Evolutionary conservation across 768 basidiomycete species (phyloP).

Genomic region (Termitomyces sp.): DNA sequence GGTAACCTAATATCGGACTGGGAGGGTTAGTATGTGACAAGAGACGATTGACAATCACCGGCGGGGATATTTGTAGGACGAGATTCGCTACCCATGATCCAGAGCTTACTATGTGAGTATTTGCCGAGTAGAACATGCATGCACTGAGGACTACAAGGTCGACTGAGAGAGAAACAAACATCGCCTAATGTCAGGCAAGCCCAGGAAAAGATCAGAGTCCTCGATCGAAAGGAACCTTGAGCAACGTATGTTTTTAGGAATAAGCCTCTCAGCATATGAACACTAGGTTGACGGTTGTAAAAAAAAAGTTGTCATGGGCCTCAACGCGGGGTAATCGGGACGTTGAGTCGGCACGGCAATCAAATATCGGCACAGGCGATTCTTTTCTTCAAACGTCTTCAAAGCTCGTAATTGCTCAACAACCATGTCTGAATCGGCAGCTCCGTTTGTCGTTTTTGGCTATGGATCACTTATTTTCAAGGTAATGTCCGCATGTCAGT

Average conservation of each 20-base stretch:
- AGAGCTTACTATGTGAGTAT: no score
- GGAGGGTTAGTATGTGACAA: no score
- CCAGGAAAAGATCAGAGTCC: no score
- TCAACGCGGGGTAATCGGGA: background rate
- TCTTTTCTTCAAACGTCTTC: background rate
- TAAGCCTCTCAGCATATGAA: no score
- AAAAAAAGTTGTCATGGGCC: no score
- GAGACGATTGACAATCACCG: background rate
- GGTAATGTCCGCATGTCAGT: constrained; percentile 30
- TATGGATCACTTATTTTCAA: constrained; percentile 94
- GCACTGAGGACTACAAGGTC: no score
- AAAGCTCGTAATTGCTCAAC: background rate
- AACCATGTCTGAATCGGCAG: background rate
- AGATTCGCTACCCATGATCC: background rate
- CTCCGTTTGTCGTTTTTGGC: constrained; percentile 75
- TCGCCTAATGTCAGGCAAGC: no score
- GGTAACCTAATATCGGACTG: no score
- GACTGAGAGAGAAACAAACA: no score
- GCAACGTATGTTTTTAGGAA: no score
- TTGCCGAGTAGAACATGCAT: background rate
- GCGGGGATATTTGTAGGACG: background rate
- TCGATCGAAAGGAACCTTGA: no score
- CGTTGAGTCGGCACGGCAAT: background rate
- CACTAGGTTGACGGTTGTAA: no score
- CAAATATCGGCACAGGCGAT: background rate